Evolutionary conservation across 2,329 filamentous ascomycete genomes (phyloP).

Genomic region (Colletotrichum sublineola): DNA sequence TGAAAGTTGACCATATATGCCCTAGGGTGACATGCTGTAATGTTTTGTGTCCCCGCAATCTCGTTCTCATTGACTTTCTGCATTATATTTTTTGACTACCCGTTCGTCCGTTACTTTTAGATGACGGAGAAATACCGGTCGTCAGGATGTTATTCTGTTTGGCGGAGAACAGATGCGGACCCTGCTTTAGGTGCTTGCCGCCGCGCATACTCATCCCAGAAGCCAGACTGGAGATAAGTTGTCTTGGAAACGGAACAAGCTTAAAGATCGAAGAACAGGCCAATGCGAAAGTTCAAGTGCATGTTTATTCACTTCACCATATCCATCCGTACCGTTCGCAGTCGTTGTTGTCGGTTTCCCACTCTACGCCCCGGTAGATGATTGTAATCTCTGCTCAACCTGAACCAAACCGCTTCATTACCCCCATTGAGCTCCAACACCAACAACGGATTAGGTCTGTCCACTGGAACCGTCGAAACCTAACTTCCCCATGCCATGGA

Average conservation of each 20-base stretch:
- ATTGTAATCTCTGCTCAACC: neutral
- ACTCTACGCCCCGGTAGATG: neutral
- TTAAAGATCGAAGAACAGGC: neutral
- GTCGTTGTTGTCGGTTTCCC: neutral
- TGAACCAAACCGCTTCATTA: neutral
- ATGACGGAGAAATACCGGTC: neutral
- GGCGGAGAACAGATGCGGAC: neutral
- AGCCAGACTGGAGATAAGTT: neutral
- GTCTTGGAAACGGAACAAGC: slow-evolving; percentile 14
- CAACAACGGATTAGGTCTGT: slow-evolving; percentile 3
- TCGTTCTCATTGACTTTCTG: neutral
- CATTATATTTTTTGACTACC: neutral
- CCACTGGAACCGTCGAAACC: slow-evolving; percentile 5
- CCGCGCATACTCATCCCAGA: neutral
- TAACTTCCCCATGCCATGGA: neutral
- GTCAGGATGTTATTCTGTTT: neutral
- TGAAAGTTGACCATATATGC: neutral
- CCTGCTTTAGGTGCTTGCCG: neutral
- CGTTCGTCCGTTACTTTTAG: neutral
- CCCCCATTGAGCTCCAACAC: neutral
- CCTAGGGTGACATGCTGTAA: neutral
- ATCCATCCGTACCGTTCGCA: neutral
- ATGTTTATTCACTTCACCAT: neutral
- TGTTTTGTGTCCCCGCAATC: neutral
- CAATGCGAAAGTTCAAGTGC: neutral